Evolutionary conservation across 2,329 filamentous ascomycete genomes (phyloP).

Genomic region (Fonsecaea monophora): DNA sequence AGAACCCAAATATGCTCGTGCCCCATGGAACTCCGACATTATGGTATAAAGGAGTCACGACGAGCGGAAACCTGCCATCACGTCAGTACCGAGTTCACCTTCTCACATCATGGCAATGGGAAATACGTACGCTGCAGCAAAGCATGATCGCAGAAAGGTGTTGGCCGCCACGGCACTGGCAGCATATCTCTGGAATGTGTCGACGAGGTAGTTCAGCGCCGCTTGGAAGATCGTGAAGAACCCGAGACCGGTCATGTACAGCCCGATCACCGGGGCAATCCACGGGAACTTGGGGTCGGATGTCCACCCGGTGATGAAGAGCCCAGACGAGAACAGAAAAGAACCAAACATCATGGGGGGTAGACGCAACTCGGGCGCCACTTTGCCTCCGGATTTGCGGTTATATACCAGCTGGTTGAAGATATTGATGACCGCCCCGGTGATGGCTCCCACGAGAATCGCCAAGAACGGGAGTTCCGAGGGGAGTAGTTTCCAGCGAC

Average conservation of each 20-base stretch:
- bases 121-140: constrained; percentile 48
- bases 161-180: constrained; percentile 55
- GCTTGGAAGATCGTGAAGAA: constrained; percentile 53
- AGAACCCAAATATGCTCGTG: constrained; percentile 54
- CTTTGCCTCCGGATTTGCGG: constrained; percentile 33
- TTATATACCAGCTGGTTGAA: constrained; percentile 50
- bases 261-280: constrained; percentile 49
- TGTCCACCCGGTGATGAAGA: constrained; percentile 69
- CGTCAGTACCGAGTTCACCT: neutral
- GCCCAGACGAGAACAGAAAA: constrained; percentile 57
- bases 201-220: constrained; percentile 53
- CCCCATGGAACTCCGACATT: constrained; percentile 58
- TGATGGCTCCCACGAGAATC: constrained; percentile 53
- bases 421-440: constrained; percentile 52
- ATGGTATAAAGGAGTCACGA: constrained; percentile 55
- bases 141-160: constrained; percentile 55
- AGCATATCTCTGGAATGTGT: constrained; percentile 53
- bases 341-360: constrained; percentile 59
- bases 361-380: constrained; percentile 58
- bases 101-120: neutral
- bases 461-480: constrained; percentile 58
- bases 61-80: constrained; percentile 51
- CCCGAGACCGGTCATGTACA: constrained; percentile 50
- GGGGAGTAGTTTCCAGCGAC: constrained; percentile 55
- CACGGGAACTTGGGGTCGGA: constrained; percentile 49